Percentiles rank a stretch among this genome's conserved stretches.
These are phyloP conservation scores for Beauveria pseudobassiana DNA, from an alignment of 2,329 filamentous ascomycete species.

Conservation along the genomic window DNA sequence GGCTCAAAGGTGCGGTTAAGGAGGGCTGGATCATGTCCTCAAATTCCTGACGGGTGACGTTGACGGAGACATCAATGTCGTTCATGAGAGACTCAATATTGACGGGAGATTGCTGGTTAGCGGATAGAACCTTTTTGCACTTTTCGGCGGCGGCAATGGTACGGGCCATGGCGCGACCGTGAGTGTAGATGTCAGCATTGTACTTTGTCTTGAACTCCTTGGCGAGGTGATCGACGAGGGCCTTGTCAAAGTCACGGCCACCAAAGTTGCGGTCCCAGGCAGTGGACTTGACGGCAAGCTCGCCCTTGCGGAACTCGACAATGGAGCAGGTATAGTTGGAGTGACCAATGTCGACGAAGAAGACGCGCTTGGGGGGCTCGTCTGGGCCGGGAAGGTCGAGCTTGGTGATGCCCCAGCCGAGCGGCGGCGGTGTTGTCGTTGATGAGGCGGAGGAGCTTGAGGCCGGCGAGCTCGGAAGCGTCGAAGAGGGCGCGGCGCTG, in stretches of 20 bases:
- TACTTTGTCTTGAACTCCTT: slow-evolving; percentile 96
- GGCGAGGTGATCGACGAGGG: slow-evolving; percentile 87
- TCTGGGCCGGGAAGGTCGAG: slow-evolving; percentile 80
- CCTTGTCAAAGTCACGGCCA: slow-evolving; percentile 94
- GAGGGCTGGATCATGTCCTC: slow-evolving; percentile 85
- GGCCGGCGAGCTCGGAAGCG: slow-evolving; percentile 84
- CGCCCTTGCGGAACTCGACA: slow-evolving; percentile 95
- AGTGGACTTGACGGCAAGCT: slow-evolving; percentile 87
- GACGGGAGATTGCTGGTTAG: slow-evolving; percentile 84
- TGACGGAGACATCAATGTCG: slow-evolving; percentile 80
- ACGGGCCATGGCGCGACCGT: slow-evolving; percentile 83
- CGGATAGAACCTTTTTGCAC: slow-evolving; percentile 96
- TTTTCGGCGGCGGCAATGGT: slow-evolving; percentile 88
- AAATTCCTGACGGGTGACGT: slow-evolving; percentile 90
- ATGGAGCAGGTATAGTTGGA: slow-evolving; percentile 92
- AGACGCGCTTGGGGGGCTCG: slow-evolving; percentile 85
- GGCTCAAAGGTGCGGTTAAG: slow-evolving; percentile 65
- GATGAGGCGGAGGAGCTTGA: slow-evolving; percentile 89
- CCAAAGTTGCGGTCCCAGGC: slow-evolving; percentile 94
- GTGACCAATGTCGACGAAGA: slow-evolving; percentile 92
- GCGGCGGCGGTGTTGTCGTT: slow-evolving; percentile 97
- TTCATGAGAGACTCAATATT: slow-evolving; percentile 99
- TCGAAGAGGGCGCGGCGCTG: slow-evolving; percentile 87
- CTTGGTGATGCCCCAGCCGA: slow-evolving; percentile 96
- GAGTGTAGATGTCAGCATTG: slow-evolving; percentile 90